Evolutionary conservation across 345 rosid species (phyloP).

Genomic region (Citrus sp.): DNA sequence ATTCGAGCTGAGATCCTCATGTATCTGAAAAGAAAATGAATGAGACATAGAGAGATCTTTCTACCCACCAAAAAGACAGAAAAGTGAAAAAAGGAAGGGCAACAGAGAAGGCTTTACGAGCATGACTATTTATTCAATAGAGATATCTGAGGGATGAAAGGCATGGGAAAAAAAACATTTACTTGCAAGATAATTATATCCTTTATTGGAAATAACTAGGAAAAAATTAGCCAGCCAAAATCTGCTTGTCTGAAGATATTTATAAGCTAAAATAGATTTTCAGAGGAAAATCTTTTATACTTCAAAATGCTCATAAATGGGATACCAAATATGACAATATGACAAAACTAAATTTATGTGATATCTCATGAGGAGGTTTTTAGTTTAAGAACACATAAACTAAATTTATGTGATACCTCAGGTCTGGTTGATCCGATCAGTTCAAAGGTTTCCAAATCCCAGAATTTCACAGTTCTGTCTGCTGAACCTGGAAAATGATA

Average conservation of each 20-base stretch:
- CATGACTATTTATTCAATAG: not conserved
- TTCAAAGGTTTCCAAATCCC: slow-evolving; percentile 99
- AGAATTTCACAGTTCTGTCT: slow-evolving; percentile 91
- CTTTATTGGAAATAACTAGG: not conserved
- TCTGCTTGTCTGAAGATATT: not conserved
- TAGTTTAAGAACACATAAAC: slow-evolving; percentile 7
- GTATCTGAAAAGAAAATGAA: not conserved
- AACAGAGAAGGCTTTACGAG: not conserved
- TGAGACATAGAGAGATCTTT: not conserved
- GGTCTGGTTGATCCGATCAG: slow-evolving; percentile 90
- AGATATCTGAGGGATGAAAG: not conserved
- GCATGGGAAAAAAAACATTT: not conserved
- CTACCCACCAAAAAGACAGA: not conserved
- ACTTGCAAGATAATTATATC: not conserved
- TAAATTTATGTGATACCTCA: slow-evolving; percentile 52
- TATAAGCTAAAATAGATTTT: not conserved
- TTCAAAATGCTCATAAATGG: not conserved
- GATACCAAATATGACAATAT: not conserved
- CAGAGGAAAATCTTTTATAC: not conserved
- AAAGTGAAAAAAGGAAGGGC: not conserved
- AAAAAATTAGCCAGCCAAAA: not conserved
- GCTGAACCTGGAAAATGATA: slow-evolving; percentile 78
- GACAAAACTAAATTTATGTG: not conserved
- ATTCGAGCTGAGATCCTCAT: not conserved
- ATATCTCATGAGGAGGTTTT: not conserved